A percentile compares a stretch with the other conserved stretches of the same genome.
These are phyloP conservation scores for Quercus wislizeni DNA, from an alignment of 306 rosid species.

Conservation along the genomic window DNA sequence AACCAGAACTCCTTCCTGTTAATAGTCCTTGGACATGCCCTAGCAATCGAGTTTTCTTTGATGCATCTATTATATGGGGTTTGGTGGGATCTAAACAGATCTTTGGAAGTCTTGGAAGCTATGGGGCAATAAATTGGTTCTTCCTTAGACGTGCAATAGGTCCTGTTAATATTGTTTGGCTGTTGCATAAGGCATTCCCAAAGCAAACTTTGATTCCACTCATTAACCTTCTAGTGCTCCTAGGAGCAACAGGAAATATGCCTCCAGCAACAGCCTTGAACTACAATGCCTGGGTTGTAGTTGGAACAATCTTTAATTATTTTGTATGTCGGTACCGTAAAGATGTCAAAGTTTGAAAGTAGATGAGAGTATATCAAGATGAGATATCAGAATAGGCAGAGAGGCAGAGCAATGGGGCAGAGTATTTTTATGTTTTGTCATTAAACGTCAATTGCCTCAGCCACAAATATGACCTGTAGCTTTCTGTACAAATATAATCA, in stretches of 20 bases:
- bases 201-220: slow-evolving; percentile 67
- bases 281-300: slow-evolving; percentile 69
- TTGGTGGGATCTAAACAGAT: slow-evolving; percentile 67
- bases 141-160: slow-evolving; percentile 79
- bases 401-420: too few species aligned
- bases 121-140: slow-evolving; percentile 73
- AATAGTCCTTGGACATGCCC: slow-evolving; percentile 88
- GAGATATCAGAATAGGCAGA: too few species aligned
- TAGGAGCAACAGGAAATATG: slow-evolving; percentile 72
- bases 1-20: slow-evolving; percentile 45
- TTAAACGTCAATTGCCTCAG: too few species aligned
- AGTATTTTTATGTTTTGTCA: too few species aligned
- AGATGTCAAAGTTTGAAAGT: too few species aligned
- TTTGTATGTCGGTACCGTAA: slow-evolving; percentile 70
- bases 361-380: too few species aligned
- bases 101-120: slow-evolving; percentile 61
- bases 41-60: slow-evolving; percentile 63
- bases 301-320: slow-evolving; percentile 74
- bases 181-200: slow-evolving; percentile 64
- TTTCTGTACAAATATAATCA: too few species aligned
- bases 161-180: slow-evolving; percentile 57
- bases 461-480: too few species aligned
- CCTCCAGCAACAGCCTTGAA: slow-evolving; percentile 80
- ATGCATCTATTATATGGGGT: slow-evolving; percentile 84
- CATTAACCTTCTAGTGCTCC: slow-evolving; percentile 78